A percentile compares a stretch with the other conserved stretches of the same genome.
phyloP scores from a whole-genome alignment of 805 yeast species.

The Kodamaea leandrae region DNA sequence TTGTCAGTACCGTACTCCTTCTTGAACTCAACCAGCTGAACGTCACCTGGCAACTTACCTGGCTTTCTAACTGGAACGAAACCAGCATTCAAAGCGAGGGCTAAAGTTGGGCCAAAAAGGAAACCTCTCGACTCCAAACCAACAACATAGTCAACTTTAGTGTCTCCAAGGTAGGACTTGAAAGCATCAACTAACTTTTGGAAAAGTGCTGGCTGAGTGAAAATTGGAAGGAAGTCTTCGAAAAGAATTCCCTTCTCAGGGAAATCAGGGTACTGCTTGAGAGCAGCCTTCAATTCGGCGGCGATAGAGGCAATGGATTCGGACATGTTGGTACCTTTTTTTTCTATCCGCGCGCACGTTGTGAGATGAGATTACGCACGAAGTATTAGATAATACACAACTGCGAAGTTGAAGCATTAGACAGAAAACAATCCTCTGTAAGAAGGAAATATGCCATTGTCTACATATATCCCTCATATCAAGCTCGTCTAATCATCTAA shows the following conservation, averaged over 20 bases:
- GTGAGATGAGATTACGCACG: slow-evolving; percentile 2
- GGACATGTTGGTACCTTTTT: slow-evolving; percentile 9
- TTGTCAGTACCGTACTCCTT: slow-evolving; percentile 93
- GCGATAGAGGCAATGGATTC: slow-evolving; percentile 32
- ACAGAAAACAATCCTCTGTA: too few relatives aligned
- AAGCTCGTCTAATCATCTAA: too few relatives aligned
- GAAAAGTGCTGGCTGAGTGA: slow-evolving; percentile 77
- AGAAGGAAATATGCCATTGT: too few relatives aligned
- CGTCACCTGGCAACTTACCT: slow-evolving; percentile 92
- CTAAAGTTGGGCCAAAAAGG: slow-evolving; percentile 92
- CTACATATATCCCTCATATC: too few relatives aligned
- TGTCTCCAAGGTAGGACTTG: slow-evolving; percentile 63
- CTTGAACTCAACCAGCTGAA: slow-evolving; percentile 64
- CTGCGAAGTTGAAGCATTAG: too few relatives aligned
- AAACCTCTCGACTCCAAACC: slow-evolving; percentile 98
- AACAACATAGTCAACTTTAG: slow-evolving; percentile 79
- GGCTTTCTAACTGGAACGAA: slow-evolving; percentile 94
- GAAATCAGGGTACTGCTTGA: slow-evolving; percentile 84
- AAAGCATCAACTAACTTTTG: slow-evolving; percentile 79
- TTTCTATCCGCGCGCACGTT: slow-evolving; percentile 1
- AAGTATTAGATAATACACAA: too few relatives aligned
- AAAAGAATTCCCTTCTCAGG: slow-evolving; percentile 90
- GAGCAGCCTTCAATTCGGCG: slow-evolving; percentile 34
- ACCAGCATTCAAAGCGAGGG: slow-evolving; percentile 83
- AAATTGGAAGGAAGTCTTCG: slow-evolving; percentile 95